Percentiles rank a stretch among this genome's conserved stretches.
Evolutionary conservation across 768 basidiomycete genomes (phyloP).

Genomic region (Hirschioporus abietinus): DNA sequence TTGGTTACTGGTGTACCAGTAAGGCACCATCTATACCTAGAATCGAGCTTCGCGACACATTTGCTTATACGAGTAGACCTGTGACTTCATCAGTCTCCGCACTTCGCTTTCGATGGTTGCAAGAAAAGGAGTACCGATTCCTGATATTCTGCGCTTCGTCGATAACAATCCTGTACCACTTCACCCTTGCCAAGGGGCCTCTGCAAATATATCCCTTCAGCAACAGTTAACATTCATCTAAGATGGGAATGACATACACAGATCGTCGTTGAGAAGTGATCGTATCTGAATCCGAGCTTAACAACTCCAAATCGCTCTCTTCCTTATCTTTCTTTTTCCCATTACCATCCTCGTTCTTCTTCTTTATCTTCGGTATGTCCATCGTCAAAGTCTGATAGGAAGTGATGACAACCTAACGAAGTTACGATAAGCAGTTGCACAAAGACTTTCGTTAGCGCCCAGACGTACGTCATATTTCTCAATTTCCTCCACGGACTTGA

Average conservation of each 20-base stretch:
- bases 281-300: constrained; percentile 3
- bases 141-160: constrained; percentile 80
- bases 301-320: neutral
- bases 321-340: constrained; percentile 6
- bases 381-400: constrained; percentile 68
- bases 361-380: constrained; percentile 38
- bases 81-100: neutral
- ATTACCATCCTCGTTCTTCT: constrained; percentile 9
- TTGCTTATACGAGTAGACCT: constrained; percentile 55
- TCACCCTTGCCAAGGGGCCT: constrained; percentile 55
- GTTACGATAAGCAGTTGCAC: constrained; percentile 7
- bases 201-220: constrained; percentile 22
- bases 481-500: constrained; percentile 47
- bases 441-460: constrained; percentile 1
- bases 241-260: constrained; percentile 1
- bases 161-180: constrained; percentile 65
- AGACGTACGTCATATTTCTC: constrained; percentile 46
- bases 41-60: constrained; percentile 52
- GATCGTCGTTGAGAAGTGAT: neutral
- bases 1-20: constrained; percentile 77
- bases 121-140: constrained; percentile 38
- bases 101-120: neutral
- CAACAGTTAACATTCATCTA: neutral
- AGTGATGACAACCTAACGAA: constrained; percentile 59
- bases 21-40: constrained; percentile 72